A percentile compares a stretch with the other conserved stretches of the same genome.
Conservation (phyloP, 106 monocot genomes). For the Dactylorhiza incarnata region DNA sequence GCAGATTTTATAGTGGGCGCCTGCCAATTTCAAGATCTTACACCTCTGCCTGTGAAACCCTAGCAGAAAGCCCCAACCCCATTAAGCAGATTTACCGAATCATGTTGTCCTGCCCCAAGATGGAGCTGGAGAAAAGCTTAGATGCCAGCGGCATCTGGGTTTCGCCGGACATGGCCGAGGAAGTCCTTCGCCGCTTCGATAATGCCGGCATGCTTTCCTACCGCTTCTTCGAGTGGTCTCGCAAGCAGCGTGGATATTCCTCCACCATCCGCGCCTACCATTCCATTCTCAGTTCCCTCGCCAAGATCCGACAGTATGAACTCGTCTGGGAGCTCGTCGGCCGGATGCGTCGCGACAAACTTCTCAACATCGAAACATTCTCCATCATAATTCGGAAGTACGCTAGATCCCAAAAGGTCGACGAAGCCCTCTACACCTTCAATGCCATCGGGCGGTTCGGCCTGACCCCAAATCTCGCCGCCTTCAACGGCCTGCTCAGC, state of each 20-base stretch:
- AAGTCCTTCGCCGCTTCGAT: constrained; percentile 45
- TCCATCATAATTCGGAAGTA: constrained; percentile 79
- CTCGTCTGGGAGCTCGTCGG: constrained; percentile 86
- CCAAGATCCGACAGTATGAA: constrained; percentile 81
- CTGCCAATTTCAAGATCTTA: constrained; percentile 2
- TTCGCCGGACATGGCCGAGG: constrained; percentile 41
- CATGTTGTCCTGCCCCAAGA: constrained; percentile 55
- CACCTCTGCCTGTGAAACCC: background rate
- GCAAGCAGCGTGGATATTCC: constrained; percentile 38
- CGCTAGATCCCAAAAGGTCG: constrained; percentile 72
- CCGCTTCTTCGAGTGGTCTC: constrained; percentile 83
- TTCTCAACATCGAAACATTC: constrained; percentile 82
- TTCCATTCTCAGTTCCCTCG: constrained; percentile 64
- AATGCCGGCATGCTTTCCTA: constrained; percentile 87
- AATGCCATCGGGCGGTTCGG: constrained; percentile 81
- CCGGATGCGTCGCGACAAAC: constrained; percentile 45
- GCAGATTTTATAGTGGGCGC: background rate
- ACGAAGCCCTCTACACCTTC: constrained; percentile 82
- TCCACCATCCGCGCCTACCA: constrained; percentile 69
- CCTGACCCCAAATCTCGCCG: constrained; percentile 45
- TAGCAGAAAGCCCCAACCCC: constrained; percentile 16
- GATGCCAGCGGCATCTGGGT: constrained; percentile 48
- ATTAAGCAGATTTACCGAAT: constrained; percentile 42
- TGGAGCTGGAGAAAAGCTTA: constrained; percentile 56
- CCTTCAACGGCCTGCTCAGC: constrained; percentile 74